These are phyloP conservation scores for Neopestalotiopsis sp. DNA, from an alignment of 2,329 filamentous ascomycete genomes.

Conservation along the genomic window DNA sequence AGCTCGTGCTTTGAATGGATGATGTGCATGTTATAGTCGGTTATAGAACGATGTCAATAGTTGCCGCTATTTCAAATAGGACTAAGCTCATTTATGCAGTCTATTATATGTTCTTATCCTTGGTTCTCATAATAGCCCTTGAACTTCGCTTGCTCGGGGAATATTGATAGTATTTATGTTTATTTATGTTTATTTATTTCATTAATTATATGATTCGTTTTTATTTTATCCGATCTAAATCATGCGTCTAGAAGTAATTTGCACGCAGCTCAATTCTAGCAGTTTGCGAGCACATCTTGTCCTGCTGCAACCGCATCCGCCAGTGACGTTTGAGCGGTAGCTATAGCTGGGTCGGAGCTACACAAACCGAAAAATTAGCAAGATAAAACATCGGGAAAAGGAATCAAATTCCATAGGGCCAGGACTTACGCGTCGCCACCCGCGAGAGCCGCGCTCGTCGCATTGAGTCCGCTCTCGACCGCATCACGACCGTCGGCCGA, in stretches of 20 bases:
- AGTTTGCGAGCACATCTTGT: slow-evolving; percentile 21
- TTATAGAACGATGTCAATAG: too few relatives aligned
- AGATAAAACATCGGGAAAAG: background rate
- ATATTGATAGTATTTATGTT: too few relatives aligned
- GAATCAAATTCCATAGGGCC: too few relatives aligned
- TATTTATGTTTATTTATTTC: too few relatives aligned
- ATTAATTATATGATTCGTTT: background rate
- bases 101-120: too few relatives aligned
- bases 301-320: slow-evolving; percentile 20
- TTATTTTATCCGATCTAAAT: background rate
- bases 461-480: slow-evolving; percentile 21
- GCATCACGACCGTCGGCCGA: slow-evolving; percentile 18
- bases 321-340: slow-evolving; percentile 19
- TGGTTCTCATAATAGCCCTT: too few relatives aligned
- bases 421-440: slow-evolving; percentile 20
- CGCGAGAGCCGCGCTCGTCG: slow-evolving; percentile 19
- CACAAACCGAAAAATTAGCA: background rate
- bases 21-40: too few relatives aligned
- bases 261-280: background rate
- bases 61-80: too few relatives aligned
- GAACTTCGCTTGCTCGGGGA: too few relatives aligned
- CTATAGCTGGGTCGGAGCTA: slow-evolving; percentile 20
- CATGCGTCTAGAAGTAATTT: background rate
- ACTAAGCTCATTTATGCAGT: too few relatives aligned
- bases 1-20: too few relatives aligned